Percentiles rank a stretch among this genome's conserved stretches.
Conservation (phyloP, 805 yeast genomes). For the Pichia nakasei region DNA sequence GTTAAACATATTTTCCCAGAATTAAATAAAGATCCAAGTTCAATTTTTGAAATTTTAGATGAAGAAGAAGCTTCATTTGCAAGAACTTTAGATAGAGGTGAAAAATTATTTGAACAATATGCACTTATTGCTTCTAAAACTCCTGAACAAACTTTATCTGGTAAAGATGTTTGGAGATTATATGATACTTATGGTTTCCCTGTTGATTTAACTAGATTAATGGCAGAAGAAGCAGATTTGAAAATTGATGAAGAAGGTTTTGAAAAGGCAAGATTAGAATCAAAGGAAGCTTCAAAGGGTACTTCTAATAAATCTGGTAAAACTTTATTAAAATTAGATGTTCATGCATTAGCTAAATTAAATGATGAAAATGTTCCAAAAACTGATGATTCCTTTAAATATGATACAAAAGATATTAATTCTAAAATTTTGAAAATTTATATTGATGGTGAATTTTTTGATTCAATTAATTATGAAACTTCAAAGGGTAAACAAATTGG, state of each 20-base stretch:
- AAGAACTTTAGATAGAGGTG: constrained; percentile 96
- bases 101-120: constrained; percentile 88
- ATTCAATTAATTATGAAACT: constrained; percentile 27
- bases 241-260: constrained; percentile 88
- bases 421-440: constrained; percentile 66
- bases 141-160: constrained; percentile 69
- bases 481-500: constrained; percentile 53
- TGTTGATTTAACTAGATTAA: constrained; percentile 90
- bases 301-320: constrained; percentile 51
- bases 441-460: constrained; percentile 62
- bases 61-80: constrained; percentile 96
- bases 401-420: constrained; percentile 58
- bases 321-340: constrained; percentile 71
- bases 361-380: constrained; percentile 56
- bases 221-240: constrained; percentile 97
- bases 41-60: constrained; percentile 80
- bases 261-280: constrained; percentile 80
- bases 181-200: constrained; percentile 99
- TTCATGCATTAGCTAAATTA: constrained; percentile 75
- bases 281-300: constrained; percentile 93
- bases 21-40: constrained; percentile 57
- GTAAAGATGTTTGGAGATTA: constrained; percentile 96
- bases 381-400: constrained; percentile 79
- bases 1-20: constrained; percentile 90
- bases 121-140: constrained; percentile 74